Percentiles rank a stretch among this genome's conserved stretches.
Evolutionary conservation across 306 rosid species (phyloP).

Genomic region (Oxytropis ochrocephala): DNA sequence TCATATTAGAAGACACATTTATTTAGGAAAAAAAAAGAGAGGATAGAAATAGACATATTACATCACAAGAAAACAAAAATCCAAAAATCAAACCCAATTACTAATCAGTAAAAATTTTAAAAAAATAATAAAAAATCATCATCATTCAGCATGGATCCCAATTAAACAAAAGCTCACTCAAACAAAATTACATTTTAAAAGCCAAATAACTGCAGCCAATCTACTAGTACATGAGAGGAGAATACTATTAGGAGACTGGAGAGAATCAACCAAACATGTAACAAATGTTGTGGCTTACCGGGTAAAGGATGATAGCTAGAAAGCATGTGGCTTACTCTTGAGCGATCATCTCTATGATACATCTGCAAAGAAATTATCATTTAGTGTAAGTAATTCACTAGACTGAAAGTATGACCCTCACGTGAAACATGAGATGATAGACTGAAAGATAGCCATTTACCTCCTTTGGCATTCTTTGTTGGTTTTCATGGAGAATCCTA

Average conservation of each 20-base stretch:
- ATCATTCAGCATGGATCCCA: neutral
- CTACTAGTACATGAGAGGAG: neutral
- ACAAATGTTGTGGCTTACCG: constrained; percentile 49
- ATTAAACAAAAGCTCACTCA: constrained; percentile 5
- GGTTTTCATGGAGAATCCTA: constrained; percentile 65
- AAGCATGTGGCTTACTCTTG: constrained; percentile 53
- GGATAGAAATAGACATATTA: neutral
- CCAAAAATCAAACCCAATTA: neutral
- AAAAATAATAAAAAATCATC: neutral
- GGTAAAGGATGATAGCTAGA: constrained; percentile 57
- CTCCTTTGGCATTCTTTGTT: constrained; percentile 71
- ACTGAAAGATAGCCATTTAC: constrained; percentile 40
- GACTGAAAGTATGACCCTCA: constrained; percentile 7
- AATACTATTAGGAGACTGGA: neutral
- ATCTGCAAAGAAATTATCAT: constrained; percentile 47
- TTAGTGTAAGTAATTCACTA: neutral
- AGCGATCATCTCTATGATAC: constrained; percentile 80
- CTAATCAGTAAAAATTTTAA: neutral
- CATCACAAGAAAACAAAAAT: neutral
- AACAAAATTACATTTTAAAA: constrained; percentile 4
- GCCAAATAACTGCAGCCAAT: constrained; percentile 8
- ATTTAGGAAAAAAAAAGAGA: neutral
- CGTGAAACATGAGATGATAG: constrained; percentile 14
- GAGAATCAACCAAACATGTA: constrained; percentile 8
- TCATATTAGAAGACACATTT: neutral